Conservation (phyloP, 495 filamentous ascomycete species). For the Cryomyces minteri region DNA sequence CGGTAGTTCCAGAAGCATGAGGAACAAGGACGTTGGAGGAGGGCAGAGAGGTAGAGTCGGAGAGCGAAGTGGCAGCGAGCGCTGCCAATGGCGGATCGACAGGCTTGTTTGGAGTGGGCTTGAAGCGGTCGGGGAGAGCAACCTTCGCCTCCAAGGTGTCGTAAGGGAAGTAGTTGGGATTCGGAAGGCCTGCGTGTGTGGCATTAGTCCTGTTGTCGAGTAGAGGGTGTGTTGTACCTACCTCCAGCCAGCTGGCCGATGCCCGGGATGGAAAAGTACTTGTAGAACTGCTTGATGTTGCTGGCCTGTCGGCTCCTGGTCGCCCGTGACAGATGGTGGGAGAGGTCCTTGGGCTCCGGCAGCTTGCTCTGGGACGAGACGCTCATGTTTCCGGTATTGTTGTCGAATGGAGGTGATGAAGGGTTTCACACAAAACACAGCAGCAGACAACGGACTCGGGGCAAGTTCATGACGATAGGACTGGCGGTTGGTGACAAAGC, state of each 20-base stretch:
- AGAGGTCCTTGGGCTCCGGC: slow-evolving; percentile 48
- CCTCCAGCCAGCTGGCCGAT: slow-evolving; percentile 82
- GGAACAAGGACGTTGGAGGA: slow-evolving; percentile 48
- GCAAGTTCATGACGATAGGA: no score
- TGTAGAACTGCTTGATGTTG: slow-evolving; percentile 62
- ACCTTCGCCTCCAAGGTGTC: slow-evolving; percentile 74
- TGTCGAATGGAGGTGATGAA: no score
- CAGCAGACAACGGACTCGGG: no score
- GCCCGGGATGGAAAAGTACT: slow-evolving; percentile 62
- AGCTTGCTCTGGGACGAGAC: not conserved
- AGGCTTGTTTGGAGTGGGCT: slow-evolving; percentile 41
- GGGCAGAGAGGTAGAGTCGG: slow-evolving; percentile 8
- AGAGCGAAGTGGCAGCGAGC: slow-evolving; percentile 6
- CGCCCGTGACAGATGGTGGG: slow-evolving; percentile 54
- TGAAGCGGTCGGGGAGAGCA: slow-evolving; percentile 53
- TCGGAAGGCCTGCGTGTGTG: slow-evolving; percentile 39
- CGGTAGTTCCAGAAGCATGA: slow-evolving; percentile 33
- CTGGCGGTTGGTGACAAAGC: no score
- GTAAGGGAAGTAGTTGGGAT: slow-evolving; percentile 68
- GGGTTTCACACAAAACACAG: no score
- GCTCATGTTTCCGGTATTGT: no score
- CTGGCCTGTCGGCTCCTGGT: slow-evolving; percentile 45
- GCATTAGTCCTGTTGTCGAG: not conserved
- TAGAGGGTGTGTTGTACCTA: slow-evolving; percentile 20
- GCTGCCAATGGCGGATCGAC: slow-evolving; percentile 20